A percentile compares a stretch with the other conserved stretches of the same genome.
These are phyloP conservation scores for Platanthera zijinensis DNA, from an alignment of 106 monocot species.

Conservation along the genomic window DNA sequence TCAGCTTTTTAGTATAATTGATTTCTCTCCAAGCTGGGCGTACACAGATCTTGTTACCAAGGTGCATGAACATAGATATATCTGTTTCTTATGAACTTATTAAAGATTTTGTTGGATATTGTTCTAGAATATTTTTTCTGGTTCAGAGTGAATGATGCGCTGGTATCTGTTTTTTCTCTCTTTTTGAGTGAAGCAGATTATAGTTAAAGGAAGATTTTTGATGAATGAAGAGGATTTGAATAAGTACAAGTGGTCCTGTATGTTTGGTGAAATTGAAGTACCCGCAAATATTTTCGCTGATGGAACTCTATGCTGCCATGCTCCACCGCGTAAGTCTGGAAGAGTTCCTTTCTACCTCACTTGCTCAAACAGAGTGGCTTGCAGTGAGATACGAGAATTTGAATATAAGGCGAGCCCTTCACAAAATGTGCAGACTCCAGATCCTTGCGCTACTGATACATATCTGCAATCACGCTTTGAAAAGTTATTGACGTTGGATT, in stretches of 20 bases:
- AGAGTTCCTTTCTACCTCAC: conserved; percentile 84
- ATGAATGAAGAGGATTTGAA: conserved; percentile 45
- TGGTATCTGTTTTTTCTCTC: background rate
- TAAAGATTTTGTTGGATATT: conserved; percentile 2
- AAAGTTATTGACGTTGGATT: conserved; percentile 40
- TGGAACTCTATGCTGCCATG: conserved; percentile 60
- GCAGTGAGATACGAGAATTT: conserved; percentile 91
- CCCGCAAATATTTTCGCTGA: conserved; percentile 66
- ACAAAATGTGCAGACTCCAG: conserved; percentile 30
- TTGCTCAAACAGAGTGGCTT: conserved; percentile 83
- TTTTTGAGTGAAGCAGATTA: conserved; percentile 17
- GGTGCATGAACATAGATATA: conserved; percentile 22
- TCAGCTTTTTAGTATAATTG: conserved; percentile 83
- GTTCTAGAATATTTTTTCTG: background rate
- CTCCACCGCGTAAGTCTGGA: conserved; percentile 64
- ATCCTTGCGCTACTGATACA: conserved; percentile 26
- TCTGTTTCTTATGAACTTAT: background rate
- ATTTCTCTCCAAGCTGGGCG: conserved; percentile 67
- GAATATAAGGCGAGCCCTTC: conserved; percentile 40
- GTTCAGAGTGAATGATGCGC: background rate
- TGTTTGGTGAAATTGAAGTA: conserved; percentile 98
- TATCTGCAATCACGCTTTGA: conserved; percentile 59
- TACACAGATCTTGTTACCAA: conserved; percentile 41
- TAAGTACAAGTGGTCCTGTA: conserved; percentile 81
- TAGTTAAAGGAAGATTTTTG: conserved; percentile 75